A percentile compares a stretch with the other conserved stretches of the same genome.
Conservation (phyloP, 805 yeast genomes). For the Lipomyces yamadae region DNA sequence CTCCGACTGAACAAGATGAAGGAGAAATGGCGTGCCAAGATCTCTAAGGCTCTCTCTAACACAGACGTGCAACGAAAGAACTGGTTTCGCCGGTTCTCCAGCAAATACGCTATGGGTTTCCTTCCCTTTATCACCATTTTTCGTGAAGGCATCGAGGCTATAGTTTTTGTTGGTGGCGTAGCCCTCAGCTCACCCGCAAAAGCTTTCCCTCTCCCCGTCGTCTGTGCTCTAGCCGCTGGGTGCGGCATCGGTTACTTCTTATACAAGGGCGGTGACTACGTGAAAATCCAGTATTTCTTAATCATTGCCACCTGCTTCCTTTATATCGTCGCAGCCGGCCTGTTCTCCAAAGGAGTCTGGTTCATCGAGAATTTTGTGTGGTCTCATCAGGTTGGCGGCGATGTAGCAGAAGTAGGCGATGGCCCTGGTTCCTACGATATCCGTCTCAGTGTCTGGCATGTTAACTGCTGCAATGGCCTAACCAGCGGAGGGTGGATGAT, state of each 20-base stretch:
- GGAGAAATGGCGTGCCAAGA: conserved; percentile 94
- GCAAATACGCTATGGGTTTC: conserved; percentile 85
- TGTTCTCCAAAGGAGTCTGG: conserved; percentile 94
- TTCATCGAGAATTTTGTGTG: conserved; percentile 73
- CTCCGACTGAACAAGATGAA: conserved; percentile 94
- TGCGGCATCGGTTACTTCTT: conserved; percentile 66
- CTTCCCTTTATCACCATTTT: conserved; percentile 88
- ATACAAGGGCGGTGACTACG: conserved; percentile 79
- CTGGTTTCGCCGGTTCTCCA: conserved; percentile 56
- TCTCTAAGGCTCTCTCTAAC: conserved; percentile 74
- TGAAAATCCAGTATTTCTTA: conserved; percentile 86
- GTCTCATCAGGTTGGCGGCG: conserved; percentile 81
- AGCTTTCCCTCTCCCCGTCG: conserved; percentile 92
- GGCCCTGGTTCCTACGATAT: conserved; percentile 97
- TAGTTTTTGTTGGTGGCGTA: conserved; percentile 95
- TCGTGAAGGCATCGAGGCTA: conserved; percentile 97
- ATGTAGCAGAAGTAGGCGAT: conserved; percentile 87
- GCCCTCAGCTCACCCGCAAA: conserved; percentile 69
- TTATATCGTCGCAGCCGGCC: conserved; percentile 88
- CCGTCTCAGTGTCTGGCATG: conserved; percentile 84
- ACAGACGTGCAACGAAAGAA: conserved; percentile 38
- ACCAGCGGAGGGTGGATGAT: conserved; percentile 95
- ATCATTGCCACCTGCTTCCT: conserved; percentile 85
- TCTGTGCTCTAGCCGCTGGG: conserved; percentile 85
- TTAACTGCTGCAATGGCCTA: conserved; percentile 96